Evolutionary conservation across 805 yeast species (phyloP).

Genomic region (Starmerella khaoyaiensis): DNA sequence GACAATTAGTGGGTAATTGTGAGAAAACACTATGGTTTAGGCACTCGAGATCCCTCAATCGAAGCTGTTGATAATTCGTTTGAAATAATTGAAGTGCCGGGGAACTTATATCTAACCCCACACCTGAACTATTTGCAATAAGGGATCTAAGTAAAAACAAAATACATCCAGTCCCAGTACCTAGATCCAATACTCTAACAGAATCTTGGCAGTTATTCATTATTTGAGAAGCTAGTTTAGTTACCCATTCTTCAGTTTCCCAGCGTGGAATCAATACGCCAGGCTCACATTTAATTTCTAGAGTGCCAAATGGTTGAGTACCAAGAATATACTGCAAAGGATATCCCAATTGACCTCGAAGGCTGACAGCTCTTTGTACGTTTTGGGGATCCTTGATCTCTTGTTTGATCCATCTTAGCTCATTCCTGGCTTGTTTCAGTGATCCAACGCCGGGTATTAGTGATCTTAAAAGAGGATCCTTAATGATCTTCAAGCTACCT

Average conservation of each 20-base stretch:
- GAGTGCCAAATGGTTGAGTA: conserved; percentile 69
- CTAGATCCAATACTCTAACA: conserved; percentile 45
- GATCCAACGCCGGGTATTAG: conserved; percentile 10
- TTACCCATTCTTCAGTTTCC: conserved; percentile 91
- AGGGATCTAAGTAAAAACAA: conserved; percentile 21
- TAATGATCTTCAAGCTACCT: background rate
- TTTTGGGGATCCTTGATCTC: conserved; percentile 36
- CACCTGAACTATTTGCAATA: conserved; percentile 40
- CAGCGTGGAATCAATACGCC: conserved; percentile 80
- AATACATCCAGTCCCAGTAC: conserved; percentile 86
- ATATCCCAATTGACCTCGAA: conserved; percentile 37
- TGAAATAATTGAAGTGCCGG: conserved; percentile 38
- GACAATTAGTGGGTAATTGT: conserved; percentile 7
- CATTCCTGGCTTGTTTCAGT: conserved; percentile 12
- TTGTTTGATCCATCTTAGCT: conserved; percentile 44
- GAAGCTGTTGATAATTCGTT: conserved; percentile 13
- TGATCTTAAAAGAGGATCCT: conserved; percentile 6
- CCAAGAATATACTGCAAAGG: conserved; percentile 84
- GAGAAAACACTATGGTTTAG: conserved; percentile 5
- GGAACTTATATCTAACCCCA: conserved; percentile 39
- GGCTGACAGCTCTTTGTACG: conserved; percentile 42
- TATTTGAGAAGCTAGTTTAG: conserved; percentile 29
- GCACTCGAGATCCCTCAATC: conserved; percentile 11
- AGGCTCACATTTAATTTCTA: conserved; percentile 45
- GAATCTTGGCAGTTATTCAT: background rate